Evolutionary conservation across 768 basidiomycete species (phyloP), one percentile per base, ranked within the genome.

Genomic region (Gymnopilus junonius): DNA sequence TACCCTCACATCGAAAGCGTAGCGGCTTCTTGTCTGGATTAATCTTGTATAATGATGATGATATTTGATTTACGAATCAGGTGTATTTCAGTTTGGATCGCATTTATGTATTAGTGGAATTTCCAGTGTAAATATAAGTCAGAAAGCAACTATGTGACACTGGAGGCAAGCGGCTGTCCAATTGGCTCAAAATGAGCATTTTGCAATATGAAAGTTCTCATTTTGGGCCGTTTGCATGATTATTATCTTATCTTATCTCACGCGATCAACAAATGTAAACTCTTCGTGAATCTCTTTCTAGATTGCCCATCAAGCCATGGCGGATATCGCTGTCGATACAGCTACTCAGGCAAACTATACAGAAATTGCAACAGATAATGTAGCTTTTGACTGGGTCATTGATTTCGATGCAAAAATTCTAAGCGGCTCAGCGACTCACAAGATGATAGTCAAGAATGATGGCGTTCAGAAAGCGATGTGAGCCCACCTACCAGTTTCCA

Each of bases 341-440:
- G 87, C 92, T 0, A 90, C 91, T 0, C 91, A 94, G 70, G 85
- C 93, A 23, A 97, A 97, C 78, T 94, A 92, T 74, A 73, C 77
- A 4, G 77, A 89, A 50, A 82, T 95, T 66, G 74, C 79, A 2
- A 88, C 91, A 1, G 81, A 85, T 37, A 87, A 93, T 71, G 76
- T 95, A 15, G 76, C 83, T 21, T 85, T 97, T 55, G 83, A 91
- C 66, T 97, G 94, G 95, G 76, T 69, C 0, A 76, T 97, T 65
- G 88, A 97, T 76, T 97, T 94, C 72, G 68, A 80, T 0, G 71
- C 79, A 3, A 75, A 88, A 68, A 76, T 82, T 55, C 79, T 97
- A 64, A 73, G 76, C 31, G 95, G 96, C 0, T 82, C 83, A 20
- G 92, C 83, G 8, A 83, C 80, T 0, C 89, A 96, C 71, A 79